Base-by-base conservation (phyloP, 257 asterid genomes). In the Jacaranda copaia region DNA sequence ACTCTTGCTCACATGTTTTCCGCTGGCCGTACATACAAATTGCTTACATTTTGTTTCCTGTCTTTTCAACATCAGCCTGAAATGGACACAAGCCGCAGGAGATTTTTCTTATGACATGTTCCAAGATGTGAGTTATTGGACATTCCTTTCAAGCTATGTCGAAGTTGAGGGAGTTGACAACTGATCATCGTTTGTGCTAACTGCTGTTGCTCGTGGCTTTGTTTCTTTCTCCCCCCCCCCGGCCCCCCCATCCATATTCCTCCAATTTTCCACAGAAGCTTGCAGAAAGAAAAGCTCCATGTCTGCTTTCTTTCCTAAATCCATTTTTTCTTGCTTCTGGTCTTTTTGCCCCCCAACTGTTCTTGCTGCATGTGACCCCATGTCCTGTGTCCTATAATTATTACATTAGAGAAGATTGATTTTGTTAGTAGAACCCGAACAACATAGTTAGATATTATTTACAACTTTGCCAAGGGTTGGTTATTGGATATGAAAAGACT, bases 11-110 rank as follows among this genome's bases (percentile, higher is more conserved):
- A n/a, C 45, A 40, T 56, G n/a, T 67, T 32, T 19, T 42, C 32
- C 1, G 32, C 2, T 25, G 32, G 32, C 32, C 6, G 3, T 9
- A 38, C 40, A 56, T 1, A 63, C 18, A 32, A 40, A 43, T 76
- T 55, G 16, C 79, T 68, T 75, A 75, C 35, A 1, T 68, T 36
- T 16, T 38, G 0, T 13, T 42, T 76, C 14, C 10, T 25, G 1
- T 68, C 19, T 71, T 78, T 69, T 64, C 53, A 62, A 72, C 75
- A 72, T 63, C 92, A 93, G 97, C 91, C 97, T 62, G 96, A 92
- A 79, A 94, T 94, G 98, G 98, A 92, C 71, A 94, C 97, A 56
- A 94, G 96, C 75, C 93, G 98, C 64, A 81, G 97, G 89, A 92
- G 97, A 75, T 90, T 94, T 83, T 94, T 92, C 95, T 85, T 92